Base-by-base conservation (phyloP, 2,329 filamentous ascomycete species). In the Blastomyces gilchristii region DNA sequence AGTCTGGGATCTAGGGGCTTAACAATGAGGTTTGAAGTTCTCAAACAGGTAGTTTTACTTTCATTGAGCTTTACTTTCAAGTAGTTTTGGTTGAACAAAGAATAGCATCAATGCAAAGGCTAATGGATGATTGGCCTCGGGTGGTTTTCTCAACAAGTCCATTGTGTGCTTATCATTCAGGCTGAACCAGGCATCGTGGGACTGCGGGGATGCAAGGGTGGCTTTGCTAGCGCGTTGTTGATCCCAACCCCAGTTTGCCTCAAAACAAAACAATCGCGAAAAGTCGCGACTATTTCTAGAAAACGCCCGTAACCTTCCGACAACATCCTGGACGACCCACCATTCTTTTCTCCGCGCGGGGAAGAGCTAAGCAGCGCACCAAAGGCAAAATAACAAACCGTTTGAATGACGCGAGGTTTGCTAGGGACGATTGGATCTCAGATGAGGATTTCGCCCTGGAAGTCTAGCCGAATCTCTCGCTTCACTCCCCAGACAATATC, bases 381-480 rank as follows among this genome's bases (percentile, higher is more conserved):
- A 39, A 39, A 39, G 1, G 11, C 2, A 54, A 39, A 18, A 64
- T 52, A 47, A 41, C 43, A 39, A 59, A n/a, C 28, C 18, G 54
- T 62, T 60, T 67, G 64, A 63, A 63, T 61, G 58, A 68, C 65
- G 61, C 65, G 64, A 64, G 49, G 49, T 62, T 60, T 43, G 60
- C 43, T 34, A 45, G 49, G 34, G 61, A 62, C 64, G 63, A 67
- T 67, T 67, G 56, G 62, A 62, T 53, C 53, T 52, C 52, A 59
- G 28, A 45, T 14, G 43, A 58, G 54, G 50, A 62, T 53, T 54
- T 7, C 49, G 0, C 37, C 37, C 9, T 12, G 9, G 37, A 11
- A 39, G 37, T 11, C 9, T 39, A 39, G 1, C 37, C 8, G 0
- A 12, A 9, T 39, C 37, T 12, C 9, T 39, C 37, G 2, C 37